phyloP scores from a whole-genome alignment of 1,139 yeast genomes.

The Petasospora fabianii region DNA sequence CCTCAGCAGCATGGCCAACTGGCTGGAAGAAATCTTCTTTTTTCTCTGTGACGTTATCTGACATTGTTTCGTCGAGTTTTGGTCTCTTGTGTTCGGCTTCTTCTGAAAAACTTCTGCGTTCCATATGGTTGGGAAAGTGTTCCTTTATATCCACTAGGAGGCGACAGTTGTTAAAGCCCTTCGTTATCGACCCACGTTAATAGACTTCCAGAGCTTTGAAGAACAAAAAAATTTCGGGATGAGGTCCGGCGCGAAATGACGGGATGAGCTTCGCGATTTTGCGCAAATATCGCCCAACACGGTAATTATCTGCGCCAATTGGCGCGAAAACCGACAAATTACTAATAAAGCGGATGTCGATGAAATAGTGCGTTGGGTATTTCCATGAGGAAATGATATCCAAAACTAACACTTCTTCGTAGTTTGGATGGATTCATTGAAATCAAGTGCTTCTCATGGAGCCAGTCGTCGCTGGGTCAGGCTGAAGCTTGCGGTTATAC shows the following conservation, averaged over 20 bases:
- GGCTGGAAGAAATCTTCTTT: slow-evolving; percentile 47
- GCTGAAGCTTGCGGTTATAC: neutral
- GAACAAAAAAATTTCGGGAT: slow-evolving; percentile 9
- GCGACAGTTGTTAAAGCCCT: neutral
- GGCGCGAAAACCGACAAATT: too few species aligned
- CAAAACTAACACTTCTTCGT: too few species aligned
- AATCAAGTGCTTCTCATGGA: too few species aligned
- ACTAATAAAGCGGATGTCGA: too few species aligned
- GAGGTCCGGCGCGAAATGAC: slow-evolving; percentile 9
- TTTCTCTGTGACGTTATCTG: slow-evolving; percentile 21
- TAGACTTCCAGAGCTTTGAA: neutral
- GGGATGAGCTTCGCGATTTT: too few species aligned
- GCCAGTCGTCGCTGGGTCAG: neutral
- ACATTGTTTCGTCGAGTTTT: slow-evolving; percentile 10
- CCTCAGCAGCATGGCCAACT: slow-evolving; percentile 57
- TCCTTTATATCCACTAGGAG: too few species aligned
- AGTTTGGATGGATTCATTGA: too few species aligned
- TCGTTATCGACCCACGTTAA: neutral
- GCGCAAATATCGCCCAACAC: too few species aligned
- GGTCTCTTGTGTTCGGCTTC: slow-evolving; percentile 8
- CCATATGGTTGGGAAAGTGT: slow-evolving; percentile 1
- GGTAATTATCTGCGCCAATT: too few species aligned
- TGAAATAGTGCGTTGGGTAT: too few species aligned
- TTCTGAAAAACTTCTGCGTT: slow-evolving; percentile 1
- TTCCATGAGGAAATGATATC: too few species aligned